Evolutionary conservation across 306 rosid species (phyloP).

Genomic region (Quillaja saponaria): DNA sequence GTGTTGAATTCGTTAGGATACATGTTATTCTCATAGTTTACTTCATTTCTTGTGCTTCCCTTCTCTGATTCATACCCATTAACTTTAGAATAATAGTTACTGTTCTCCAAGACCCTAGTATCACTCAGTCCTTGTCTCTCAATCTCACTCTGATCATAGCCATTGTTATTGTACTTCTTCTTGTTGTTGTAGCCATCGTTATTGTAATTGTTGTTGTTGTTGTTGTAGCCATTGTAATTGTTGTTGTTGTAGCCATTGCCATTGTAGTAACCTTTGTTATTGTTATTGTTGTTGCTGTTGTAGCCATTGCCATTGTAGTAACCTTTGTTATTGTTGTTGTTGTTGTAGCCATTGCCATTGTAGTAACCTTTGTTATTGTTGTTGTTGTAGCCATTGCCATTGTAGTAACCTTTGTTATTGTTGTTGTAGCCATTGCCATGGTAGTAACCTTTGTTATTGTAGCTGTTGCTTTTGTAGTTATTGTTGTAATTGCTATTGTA

Average conservation of each 20-base stretch:
- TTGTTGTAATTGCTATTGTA: constrained; percentile 17
- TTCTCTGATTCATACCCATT: constrained; percentile 39
- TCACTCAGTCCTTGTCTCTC: constrained; percentile 77
- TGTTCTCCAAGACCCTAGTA: constrained; percentile 69
- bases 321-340: constrained; percentile 14
- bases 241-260: too few species aligned
- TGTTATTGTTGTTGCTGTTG: not conserved
- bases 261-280: not conserved
- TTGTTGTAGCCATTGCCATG: constrained; percentile 9
- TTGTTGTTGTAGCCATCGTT: constrained; percentile 2
- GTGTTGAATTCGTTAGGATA: constrained; percentile 59
- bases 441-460: constrained; percentile 8
- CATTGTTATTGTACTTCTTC: constrained; percentile 27
- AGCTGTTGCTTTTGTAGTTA: constrained; percentile 24
- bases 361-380: constrained; percentile 4
- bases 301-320: not conserved
- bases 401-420: constrained; percentile 3
- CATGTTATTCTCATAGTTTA: constrained; percentile 30
- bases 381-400: constrained; percentile 4
- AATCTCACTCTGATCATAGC: constrained; percentile 29
- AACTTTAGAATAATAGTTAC: constrained; percentile 40
- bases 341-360: not conserved
- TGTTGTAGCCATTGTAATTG: too few species aligned
- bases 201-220: not conserved
- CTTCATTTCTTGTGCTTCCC: constrained; percentile 39